Percentiles rank a stretch among this genome's conserved stretches.
phyloP scores from a whole-genome alignment of 208 protist genomes.

The Leishmania martiniquensis region DNA sequence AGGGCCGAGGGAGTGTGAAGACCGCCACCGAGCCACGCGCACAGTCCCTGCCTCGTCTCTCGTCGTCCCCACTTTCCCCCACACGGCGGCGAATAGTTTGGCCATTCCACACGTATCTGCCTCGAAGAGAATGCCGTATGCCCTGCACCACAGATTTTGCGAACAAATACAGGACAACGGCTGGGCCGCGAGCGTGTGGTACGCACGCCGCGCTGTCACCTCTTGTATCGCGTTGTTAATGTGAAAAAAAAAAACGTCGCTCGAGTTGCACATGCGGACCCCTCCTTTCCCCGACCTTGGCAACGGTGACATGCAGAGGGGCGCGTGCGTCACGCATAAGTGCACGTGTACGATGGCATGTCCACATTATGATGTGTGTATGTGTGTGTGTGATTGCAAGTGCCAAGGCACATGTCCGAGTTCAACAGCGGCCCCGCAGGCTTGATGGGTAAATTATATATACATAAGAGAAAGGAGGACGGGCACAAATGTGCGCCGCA shows the following conservation, averaged over 20 bases:
- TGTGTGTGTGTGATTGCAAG: not conserved
- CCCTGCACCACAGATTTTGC: not conserved
- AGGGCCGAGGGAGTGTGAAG: not conserved
- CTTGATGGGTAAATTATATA: constrained; percentile 2
- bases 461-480: not conserved
- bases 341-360: not conserved
- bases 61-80: not conserved
- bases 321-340: not conserved
- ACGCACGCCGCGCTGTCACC: not conserved
- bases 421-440: not conserved
- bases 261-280: too few relatives aligned
- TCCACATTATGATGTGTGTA: not conserved
- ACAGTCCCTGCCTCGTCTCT: not conserved
- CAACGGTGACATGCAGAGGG: not conserved
- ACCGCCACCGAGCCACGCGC: not conserved
- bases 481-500: not conserved
- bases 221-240: not conserved
- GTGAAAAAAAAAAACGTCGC: not conserved
- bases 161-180: not conserved
- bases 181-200: not conserved
- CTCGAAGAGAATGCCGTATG: not conserved
- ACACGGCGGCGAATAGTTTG: not conserved
- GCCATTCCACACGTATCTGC: not conserved
- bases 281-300: too few relatives aligned
- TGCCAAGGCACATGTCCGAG: not conserved